Conservation (phyloP, 1,284 basidiomycete genomes). For the Phlebopus sp. region DNA sequence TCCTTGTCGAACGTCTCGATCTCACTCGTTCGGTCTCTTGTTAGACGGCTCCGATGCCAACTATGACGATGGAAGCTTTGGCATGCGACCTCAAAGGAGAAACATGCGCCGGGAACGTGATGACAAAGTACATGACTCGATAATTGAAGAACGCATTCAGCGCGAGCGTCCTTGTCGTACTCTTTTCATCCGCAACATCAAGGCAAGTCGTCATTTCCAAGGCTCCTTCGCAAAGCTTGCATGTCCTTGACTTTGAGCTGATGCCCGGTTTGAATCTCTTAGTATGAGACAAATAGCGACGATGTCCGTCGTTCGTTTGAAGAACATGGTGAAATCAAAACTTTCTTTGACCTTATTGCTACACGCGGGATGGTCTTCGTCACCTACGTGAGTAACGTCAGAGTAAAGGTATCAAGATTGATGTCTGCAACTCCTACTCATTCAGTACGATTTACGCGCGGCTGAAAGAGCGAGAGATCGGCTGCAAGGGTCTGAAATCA, state of each 20-base stretch:
- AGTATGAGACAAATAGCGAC: conserved; percentile 90
- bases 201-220: conserved; percentile 59
- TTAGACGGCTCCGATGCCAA: conserved; percentile 59
- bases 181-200: conserved; percentile 95
- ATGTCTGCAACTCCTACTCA: conserved; percentile 5
- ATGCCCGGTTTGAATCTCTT: conserved; percentile 18
- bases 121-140: conserved; percentile 80
- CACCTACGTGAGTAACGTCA: conserved; percentile 79
- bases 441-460: conserved; percentile 85
- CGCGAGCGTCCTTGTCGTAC: conserved; percentile 93
- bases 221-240: conserved; percentile 12
- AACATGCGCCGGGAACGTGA: conserved; percentile 64
- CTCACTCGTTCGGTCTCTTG: conserved; percentile 53
- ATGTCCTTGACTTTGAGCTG: conserved; percentile 14
- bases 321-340: conserved; percentile 92
- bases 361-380: conserved; percentile 97
- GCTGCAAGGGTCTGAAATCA: conserved; percentile 83
- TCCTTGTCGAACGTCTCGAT: conserved; percentile 39
- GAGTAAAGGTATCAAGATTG: not conserved
- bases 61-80: conserved; percentile 52
- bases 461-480: conserved; percentile 88
- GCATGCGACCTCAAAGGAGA: conserved; percentile 47
- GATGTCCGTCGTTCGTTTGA: conserved; percentile 86
- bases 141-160: conserved; percentile 87
- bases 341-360: conserved; percentile 92